These are phyloP conservation scores for Lactarius trivialis DNA, from an alignment of 768 basidiomycete species.

Conservation along the genomic window DNA sequence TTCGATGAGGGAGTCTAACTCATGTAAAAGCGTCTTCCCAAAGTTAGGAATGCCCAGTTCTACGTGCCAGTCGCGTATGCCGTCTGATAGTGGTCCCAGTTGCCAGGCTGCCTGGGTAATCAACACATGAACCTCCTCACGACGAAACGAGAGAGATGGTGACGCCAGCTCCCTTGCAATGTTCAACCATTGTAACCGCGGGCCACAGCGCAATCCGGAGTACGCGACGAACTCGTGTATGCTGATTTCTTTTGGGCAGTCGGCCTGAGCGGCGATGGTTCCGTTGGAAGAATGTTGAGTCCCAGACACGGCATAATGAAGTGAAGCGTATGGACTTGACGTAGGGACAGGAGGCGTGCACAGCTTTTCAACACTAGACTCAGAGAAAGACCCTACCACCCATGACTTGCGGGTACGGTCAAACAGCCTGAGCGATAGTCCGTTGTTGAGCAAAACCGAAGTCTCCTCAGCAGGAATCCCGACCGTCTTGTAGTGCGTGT, in stretches of 20 bases:
- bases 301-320: neutral
- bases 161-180: slow-evolving; percentile 41
- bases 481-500: slow-evolving; percentile 4
- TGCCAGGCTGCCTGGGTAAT: slow-evolving; percentile 42
- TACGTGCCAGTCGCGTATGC: slow-evolving; percentile 34
- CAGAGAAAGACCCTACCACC: neutral
- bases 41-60: slow-evolving; percentile 33
- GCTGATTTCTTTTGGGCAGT: slow-evolving; percentile 36
- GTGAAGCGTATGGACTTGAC: neutral
- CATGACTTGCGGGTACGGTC: neutral
- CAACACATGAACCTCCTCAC: slow-evolving; percentile 37
- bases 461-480: slow-evolving; percentile 1
- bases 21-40: slow-evolving; percentile 32
- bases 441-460: slow-evolving; percentile 4
- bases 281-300: slow-evolving; percentile 33
- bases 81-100: slow-evolving; percentile 30
- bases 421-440: slow-evolving; percentile 6
- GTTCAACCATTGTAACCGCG: slow-evolving; percentile 45
- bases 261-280: slow-evolving; percentile 37
- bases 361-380: neutral
- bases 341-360: slow-evolving; percentile 1
- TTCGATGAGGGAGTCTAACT: slow-evolving; percentile 32
- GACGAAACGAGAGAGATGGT: slow-evolving; percentile 34
- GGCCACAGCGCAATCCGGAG: slow-evolving; percentile 40
- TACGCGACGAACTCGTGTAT: slow-evolving; percentile 44